Base-by-base conservation (phyloP, 345 rosid species). In the Acer campestre region DNA sequence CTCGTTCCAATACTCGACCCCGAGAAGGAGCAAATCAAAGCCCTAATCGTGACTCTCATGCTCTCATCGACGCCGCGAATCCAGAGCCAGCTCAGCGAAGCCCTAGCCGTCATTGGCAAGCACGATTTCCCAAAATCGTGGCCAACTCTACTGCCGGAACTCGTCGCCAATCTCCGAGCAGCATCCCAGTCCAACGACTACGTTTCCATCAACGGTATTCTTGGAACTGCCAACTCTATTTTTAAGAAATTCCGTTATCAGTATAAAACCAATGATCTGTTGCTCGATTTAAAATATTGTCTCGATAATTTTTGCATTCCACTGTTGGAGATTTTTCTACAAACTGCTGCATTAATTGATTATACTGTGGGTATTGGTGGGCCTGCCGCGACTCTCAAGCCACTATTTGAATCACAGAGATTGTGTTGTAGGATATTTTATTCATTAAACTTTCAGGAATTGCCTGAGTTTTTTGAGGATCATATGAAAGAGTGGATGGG, bases 381-480 rank as follows among this genome's bases (percentile, higher is more conserved):
- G 5, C 64, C 94, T 1, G 86, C 85, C 13, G 88, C 71, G 35
- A 75, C 80, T 20, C 82, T 96, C 42, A 86, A 85, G 82, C 87
- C 92, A 0, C 71, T 91, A n/a, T 88, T 94, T 5, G 97, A 94
- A 87, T 93, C 97, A 0, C 98, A 92, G 80, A 90, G 87, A 82
- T 81, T 94, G 69, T 96, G 99, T 71, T 96, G 95, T 83, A 88
- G 97, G 78, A 88, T 94, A 71, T 96, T 96, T 75, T 94, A 81
- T 78, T 94, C 98, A 1, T 71, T 96, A 83, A 96, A 96, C 79
- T 94, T 87, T 80, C 96, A 91, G 82, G 99, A 96, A 53, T 73
- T 96, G 84, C 98, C 99, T 0, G 99, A 94, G 87, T 96, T 85
- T 77, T 96, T 96, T 40, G 99, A 96, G 90, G 99, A 96, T 81